These are phyloP conservation scores for Groenewaldozyma salmanticensis DNA, from an alignment of 805 yeast species.

Conservation along the genomic window DNA sequence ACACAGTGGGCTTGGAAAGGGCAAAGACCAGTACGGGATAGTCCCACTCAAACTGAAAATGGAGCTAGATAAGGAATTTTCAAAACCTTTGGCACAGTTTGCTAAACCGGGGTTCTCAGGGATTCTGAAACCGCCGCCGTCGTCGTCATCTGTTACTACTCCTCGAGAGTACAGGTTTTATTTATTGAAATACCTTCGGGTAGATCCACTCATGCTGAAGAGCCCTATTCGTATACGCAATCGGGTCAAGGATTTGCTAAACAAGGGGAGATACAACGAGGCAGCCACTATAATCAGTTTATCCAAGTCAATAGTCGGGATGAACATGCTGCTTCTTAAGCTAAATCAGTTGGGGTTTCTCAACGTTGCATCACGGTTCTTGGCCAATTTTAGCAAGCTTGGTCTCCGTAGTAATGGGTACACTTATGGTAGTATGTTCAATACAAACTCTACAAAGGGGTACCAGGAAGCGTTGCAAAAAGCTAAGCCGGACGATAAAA, in stretches of 20 bases:
- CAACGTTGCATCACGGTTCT: background rate
- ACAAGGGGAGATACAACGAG: background rate
- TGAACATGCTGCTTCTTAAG: background rate
- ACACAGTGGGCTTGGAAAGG: background rate
- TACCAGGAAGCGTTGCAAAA: background rate
- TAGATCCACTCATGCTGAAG: background rate
- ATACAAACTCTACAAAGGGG: background rate
- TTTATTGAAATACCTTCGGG: background rate
- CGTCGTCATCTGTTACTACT: no score
- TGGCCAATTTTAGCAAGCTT: background rate
- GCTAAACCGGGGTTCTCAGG: background rate
- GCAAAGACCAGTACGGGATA: background rate
- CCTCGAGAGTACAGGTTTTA: background rate
- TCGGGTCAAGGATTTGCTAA: background rate
- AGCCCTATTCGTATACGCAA: background rate
- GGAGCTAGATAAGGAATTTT: background rate
- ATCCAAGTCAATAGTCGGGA: background rate
- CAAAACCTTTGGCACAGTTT: background rate
- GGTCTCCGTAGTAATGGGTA: background rate
- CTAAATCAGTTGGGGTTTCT: background rate
- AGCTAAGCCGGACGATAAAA: background rate
- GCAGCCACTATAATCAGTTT: background rate
- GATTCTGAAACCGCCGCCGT: background rate
- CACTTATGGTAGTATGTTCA: background rate
- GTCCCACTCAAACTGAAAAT: background rate